A percentile compares a stretch with the other conserved stretches of the same genome.
Conservation (phyloP, 768 basidiomycete genomes). For the Termitomyces heimii region DNA sequence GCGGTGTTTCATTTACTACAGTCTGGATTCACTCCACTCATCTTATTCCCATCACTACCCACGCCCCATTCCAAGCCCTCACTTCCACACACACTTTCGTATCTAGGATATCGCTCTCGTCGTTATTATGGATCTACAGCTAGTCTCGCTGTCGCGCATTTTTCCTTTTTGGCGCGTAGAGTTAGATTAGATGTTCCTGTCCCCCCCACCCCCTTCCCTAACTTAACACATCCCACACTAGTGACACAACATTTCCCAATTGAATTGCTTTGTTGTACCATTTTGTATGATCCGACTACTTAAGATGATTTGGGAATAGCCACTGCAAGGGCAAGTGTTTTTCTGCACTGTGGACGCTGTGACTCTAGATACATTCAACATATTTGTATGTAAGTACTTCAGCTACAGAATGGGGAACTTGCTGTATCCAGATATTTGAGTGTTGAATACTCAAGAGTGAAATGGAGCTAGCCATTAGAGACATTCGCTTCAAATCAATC, state of each 20-base stretch:
- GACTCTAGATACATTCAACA: too few species aligned
- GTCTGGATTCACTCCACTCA: background rate
- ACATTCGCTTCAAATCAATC: background rate
- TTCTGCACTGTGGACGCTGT: background rate
- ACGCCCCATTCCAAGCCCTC: background rate
- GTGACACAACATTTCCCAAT: background rate
- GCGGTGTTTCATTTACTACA: slow-evolving; percentile 6
- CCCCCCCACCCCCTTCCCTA: background rate
- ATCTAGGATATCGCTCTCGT: background rate
- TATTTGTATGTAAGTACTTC: background rate
- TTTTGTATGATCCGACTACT: background rate
- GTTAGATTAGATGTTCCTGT: slow-evolving; percentile 5
- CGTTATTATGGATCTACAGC: background rate
- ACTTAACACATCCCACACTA: background rate
- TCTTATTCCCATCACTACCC: background rate
- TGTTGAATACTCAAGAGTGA: background rate
- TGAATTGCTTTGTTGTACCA: background rate
- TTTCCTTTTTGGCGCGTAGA: slow-evolving; percentile 3
- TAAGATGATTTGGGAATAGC: background rate
- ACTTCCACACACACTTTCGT: background rate
- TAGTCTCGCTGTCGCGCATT: slow-evolving; percentile 4
- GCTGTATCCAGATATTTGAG: background rate
- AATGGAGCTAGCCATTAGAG: background rate
- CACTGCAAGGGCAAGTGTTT: background rate
- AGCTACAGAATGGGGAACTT: background rate